Base-by-base conservation (phyloP, 2,329 filamentous ascomycete species). In the Pseudopyrenochaeta lycopersici region DNA sequence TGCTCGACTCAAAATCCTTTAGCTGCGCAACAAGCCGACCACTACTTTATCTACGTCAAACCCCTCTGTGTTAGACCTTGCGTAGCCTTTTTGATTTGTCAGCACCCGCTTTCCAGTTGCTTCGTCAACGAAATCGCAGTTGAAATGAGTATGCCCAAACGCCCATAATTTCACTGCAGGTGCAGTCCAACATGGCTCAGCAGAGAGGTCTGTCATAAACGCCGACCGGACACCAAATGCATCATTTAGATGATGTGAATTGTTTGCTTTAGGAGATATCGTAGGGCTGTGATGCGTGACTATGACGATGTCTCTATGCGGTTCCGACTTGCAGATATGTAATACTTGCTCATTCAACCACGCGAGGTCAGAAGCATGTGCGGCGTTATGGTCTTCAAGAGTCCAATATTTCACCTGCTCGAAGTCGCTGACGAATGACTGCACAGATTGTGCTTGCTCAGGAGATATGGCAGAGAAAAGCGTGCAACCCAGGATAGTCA, bases 141-240 rank as follows among this genome's bases (percentile, higher is more conserved):
- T 81, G 58, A 72, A 80, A 55, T 82, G 79, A 4, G 80, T 82
- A 50, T 83, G 80, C 0, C 80, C 80, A 65, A 82, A 83, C 0
- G 75, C 80, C 81, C 79, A 83, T 0, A 78, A 15, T 58, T 68
- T 76, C 30, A 81, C 77, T 2, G 54, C 62, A 0, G n/a, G 18
- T 30, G 60, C 72, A 1, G 6, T 63, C 62, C 75, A 82, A 56
- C 76, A 81, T 6, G 11, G 2, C 53, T 80, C 66, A 0, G 21
- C 31, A 0, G 64, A 63, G 27, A 82, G 49, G 48, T 82, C 76
- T 0, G 77, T 80, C 0, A 70, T 67, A 54, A 82, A 82, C 4
- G 69, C 79, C 1, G 70, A 64, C 4, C 23, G 23, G 23, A 27
- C 9, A 4, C 21, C 36, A 15, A 63, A 17, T 14, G 29, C 2